Evolutionary conservation across 306 rosid species (phyloP).

Genomic region (Gastrolobium villosum): DNA sequence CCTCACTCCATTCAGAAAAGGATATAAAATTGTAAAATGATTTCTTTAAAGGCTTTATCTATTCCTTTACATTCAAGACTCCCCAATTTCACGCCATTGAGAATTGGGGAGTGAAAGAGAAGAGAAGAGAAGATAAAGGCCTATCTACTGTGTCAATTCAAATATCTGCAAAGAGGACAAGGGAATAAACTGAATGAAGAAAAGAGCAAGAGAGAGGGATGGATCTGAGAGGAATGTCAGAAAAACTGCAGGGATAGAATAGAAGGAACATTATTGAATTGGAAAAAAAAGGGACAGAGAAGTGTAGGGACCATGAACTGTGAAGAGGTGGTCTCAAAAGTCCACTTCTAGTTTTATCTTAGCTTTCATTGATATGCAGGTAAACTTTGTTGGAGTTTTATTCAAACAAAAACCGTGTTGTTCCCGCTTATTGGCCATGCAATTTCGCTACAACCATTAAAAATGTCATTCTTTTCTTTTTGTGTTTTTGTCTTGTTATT

Average conservation of each 20-base stretch:
- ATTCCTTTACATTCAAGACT: conserved; percentile 58
- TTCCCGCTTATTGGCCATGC: conserved; percentile 56
- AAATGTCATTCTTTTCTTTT: neutral
- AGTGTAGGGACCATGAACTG: neutral
- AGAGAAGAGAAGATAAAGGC: conserved; percentile 38
- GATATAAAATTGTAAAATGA: neutral
- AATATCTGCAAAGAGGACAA: neutral
- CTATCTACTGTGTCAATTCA: neutral
- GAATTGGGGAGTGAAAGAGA: neutral
- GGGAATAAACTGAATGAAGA: conserved; percentile 1
- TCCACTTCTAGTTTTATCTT: conserved; percentile 21
- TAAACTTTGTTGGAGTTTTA: conserved; percentile 26
- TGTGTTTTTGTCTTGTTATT: conserved; percentile 14
- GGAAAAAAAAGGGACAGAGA: conserved; percentile 6
- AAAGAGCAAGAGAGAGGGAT: neutral
- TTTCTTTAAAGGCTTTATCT: conserved; percentile 17
- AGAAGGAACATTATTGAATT: neutral
- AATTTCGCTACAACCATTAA: conserved; percentile 28
- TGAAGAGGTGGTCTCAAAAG: conserved; percentile 21
- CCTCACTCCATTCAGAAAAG: conserved; percentile 17
- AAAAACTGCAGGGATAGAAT: conserved; percentile 43
- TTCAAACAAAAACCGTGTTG: conserved; percentile 45
- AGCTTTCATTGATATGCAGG: neutral
- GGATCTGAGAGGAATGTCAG: conserved; percentile 48
- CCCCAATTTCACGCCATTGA: conserved; percentile 66